A percentile compares a stretch with the other conserved stretches of the same genome.
Evolutionary conservation across 176 grass and related monocot species (phyloP).

Genomic region (Alopecurus myosuroides): DNA sequence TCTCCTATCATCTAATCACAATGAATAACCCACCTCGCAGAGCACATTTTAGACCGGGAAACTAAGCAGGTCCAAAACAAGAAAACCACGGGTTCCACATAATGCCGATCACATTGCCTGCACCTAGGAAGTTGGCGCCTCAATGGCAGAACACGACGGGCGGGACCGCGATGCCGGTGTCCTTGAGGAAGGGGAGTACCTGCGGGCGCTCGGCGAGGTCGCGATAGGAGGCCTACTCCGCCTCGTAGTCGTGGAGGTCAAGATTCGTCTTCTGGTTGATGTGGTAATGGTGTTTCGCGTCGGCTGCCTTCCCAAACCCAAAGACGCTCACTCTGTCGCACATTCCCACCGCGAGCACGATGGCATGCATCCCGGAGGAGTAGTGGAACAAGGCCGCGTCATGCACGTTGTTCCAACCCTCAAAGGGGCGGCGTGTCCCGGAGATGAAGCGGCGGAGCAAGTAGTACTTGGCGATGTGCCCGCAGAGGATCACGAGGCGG

Average conservation of each 20-base stretch:
- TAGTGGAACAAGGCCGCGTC: conserved; percentile 77
- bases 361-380: conserved; percentile 90
- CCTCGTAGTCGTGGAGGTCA: conserved; percentile 92
- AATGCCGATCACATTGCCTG: conserved; percentile 22
- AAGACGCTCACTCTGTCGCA: conserved; percentile 82
- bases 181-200: conserved; percentile 82
- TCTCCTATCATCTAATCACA: conserved; percentile 38
- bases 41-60: conserved; percentile 33
- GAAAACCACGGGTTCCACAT: neutral
- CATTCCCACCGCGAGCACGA: conserved; percentile 84
- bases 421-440: conserved; percentile 41
- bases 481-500: conserved; percentile 73
- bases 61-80: neutral
- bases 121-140: neutral
- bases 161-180: conserved; percentile 55
- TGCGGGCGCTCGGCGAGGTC: conserved; percentile 57
- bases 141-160: conserved; percentile 72
- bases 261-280: conserved; percentile 85
- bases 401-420: conserved; percentile 56
- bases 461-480: conserved; percentile 85
- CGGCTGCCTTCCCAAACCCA: conserved; percentile 67
- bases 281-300: conserved; percentile 93
- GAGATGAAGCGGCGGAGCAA: conserved; percentile 67
- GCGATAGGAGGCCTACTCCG: conserved; percentile 82
- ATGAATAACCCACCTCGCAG: conserved; percentile 14